Base-by-base conservation (phyloP, 352 stramenopile genomes). In the Pythium oligandrum region DNA sequence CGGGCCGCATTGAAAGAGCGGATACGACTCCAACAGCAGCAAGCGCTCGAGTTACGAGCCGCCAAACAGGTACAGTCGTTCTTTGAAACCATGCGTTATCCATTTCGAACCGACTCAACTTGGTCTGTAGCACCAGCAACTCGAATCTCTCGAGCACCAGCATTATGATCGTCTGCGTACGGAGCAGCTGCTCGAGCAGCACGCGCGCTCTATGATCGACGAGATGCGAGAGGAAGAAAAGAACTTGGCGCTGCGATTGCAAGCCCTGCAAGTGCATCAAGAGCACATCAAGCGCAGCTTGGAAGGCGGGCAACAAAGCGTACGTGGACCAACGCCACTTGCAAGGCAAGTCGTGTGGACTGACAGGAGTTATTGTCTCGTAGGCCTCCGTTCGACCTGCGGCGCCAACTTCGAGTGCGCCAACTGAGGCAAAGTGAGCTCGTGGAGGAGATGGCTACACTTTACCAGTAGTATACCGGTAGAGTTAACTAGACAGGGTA, bases 201-300 rank as follows among this genome's bases (percentile, higher is more conserved):
- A 80, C 33, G 75, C 71, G 1, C 53, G 65, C 35, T 37, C 47
- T 30, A 42, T 73, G 42, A 55, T 88, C 6, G 45, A 76, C 12
- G 63, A 69, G 42, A 79, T 88, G 62, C 64, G 65, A 8, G 62
- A 88, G 32, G 77, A 88, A 51, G 77, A 88, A 58, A 73, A 65
- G 36, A 81, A 78, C 47, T 38, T 86, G 30, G 42, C 59, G 32
- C 37, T 88, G 10, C 70, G 77, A 30, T 46, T 88, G 30, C 68
- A 88, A 48, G 75, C 74, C 26, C 72, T 88, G 35, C 62, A 70
- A 35, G 64, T 81, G n/a, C 77, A 84, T 38, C 74, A 83, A 36
- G 48, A 74, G 35, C 65, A 75, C 50, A 71, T 86, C 52, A 54
- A 72, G 30, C 64, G 56, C 9, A 53, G 54, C 2, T 32, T 64